Conservation (phyloP, 495 filamentous ascomycete species). For the Annulohypoxylon bovei region DNA sequence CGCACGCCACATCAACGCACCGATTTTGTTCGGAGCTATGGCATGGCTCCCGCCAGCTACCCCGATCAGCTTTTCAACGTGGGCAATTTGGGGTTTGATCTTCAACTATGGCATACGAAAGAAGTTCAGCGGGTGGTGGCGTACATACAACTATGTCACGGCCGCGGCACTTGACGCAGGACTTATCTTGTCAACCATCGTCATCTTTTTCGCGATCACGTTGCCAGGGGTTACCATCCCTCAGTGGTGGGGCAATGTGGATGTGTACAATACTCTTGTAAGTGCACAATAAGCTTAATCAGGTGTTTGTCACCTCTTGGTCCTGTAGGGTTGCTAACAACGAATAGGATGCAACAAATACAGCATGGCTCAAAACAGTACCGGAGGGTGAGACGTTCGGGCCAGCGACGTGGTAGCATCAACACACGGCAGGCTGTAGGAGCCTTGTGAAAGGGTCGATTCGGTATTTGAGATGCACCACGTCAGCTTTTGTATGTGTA, state of each 20-base stretch:
- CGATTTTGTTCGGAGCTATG: slow-evolving; percentile 70
- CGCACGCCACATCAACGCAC: slow-evolving; percentile 62
- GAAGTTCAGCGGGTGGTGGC: slow-evolving; percentile 66
- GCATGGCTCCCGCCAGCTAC: slow-evolving; percentile 66
- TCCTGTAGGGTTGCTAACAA: slow-evolving; percentile 21
- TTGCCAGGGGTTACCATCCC: slow-evolving; percentile 52
- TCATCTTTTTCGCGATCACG: slow-evolving; percentile 60
- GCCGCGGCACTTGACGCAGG: slow-evolving; percentile 65
- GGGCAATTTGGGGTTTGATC: slow-evolving; percentile 65
- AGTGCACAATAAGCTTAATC: slow-evolving; percentile 11
- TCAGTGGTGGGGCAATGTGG: slow-evolving; percentile 62
- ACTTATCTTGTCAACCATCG: slow-evolving; percentile 54
- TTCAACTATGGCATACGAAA: slow-evolving; percentile 66
- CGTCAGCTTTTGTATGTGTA: neutral
- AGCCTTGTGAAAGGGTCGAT: neutral
- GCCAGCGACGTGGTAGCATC: slow-evolving; percentile 45
- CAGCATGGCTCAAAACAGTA: slow-evolving; percentile 47
- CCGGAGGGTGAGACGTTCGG: slow-evolving; percentile 50
- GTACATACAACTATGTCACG: slow-evolving; percentile 70
- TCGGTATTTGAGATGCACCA: neutral
- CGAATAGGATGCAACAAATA: slow-evolving; percentile 45
- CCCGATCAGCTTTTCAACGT: slow-evolving; percentile 67
- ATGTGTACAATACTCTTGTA: slow-evolving; percentile 48
- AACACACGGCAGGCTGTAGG: neutral
- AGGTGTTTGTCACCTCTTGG: neutral